These are phyloP conservation scores for Colletotrichum falcatum DNA, from an alignment of 2,329 filamentous ascomycete genomes.

Conservation along the genomic window DNA sequence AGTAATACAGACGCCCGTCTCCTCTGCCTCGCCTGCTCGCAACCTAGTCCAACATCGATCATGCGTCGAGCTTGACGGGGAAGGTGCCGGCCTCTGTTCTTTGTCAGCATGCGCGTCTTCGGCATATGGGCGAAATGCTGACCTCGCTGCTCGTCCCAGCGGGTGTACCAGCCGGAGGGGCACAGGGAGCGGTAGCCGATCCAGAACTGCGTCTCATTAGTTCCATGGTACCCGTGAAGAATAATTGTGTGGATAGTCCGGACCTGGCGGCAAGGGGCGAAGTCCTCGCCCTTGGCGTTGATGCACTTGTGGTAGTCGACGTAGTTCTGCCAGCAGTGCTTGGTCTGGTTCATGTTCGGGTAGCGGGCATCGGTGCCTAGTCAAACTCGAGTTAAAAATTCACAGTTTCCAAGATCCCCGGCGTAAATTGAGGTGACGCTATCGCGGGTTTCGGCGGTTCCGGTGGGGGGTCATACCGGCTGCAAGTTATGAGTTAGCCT, in stretches of 20 bases:
- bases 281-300: conserved; percentile 97
- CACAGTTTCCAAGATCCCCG: conserved; percentile 10
- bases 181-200: conserved; percentile 97
- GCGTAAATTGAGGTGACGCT: conserved; percentile 48
- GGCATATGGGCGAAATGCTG: conserved; percentile 51
- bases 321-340: conserved; percentile 99
- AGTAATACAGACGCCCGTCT: conserved; percentile 52
- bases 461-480: conserved; percentile 55
- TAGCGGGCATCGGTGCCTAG: conserved; percentile 98
- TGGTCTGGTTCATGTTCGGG: conserved; percentile 97
- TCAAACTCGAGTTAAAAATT: conserved; percentile 20
- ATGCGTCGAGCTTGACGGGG: conserved; percentile 73
- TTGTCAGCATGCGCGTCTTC: conserved; percentile 30
- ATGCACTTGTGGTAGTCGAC: conserved; percentile 99
- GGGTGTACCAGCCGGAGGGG: conserved; percentile 91
- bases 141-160: conserved; percentile 99
- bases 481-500: conserved; percentile 56
- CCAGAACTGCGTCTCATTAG: conserved; percentile 77
- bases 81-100: conserved; percentile 75
- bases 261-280: conserved; percentile 97
- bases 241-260: conserved; percentile 39
- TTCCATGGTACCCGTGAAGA: conserved; percentile 30
- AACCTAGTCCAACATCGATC: conserved; percentile 47
- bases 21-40: conserved; percentile 37
- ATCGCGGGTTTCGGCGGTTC: conserved; percentile 41